Evolutionary conservation across 805 yeast species (phyloP).

Genomic region (Wickerhamomyces bisporus): DNA sequence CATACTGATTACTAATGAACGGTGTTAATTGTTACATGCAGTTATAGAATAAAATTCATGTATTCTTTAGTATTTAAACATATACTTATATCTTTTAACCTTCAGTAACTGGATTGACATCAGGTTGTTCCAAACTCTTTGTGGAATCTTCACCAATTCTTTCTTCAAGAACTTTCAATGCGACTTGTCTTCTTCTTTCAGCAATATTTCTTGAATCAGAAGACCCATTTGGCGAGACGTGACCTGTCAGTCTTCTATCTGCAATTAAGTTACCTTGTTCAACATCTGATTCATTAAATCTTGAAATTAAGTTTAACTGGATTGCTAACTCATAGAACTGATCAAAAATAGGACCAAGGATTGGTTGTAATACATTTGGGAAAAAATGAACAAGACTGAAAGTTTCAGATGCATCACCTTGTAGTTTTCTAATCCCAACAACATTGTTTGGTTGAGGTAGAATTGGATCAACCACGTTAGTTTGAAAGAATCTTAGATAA

Average conservation of each 20-base stretch:
- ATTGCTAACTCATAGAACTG: conserved; percentile 33
- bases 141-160: conserved; percentile 33
- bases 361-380: conserved; percentile 56
- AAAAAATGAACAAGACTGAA: conserved; percentile 80
- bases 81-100: no score
- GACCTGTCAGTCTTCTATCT: conserved; percentile 43
- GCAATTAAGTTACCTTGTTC: conserved; percentile 74
- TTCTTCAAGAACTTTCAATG: conserved; percentile 69
- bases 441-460: conserved; percentile 37
- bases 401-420: conserved; percentile 89
- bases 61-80: no score
- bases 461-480: conserved; percentile 47
- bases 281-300: conserved; percentile 63
- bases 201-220: conserved; percentile 48
- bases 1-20: no score
- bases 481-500: conserved; percentile 75
- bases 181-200: conserved; percentile 74
- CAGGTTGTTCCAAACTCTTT: no score
- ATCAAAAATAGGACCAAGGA: conserved; percentile 47
- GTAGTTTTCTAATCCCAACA: conserved; percentile 31
- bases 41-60: no score
- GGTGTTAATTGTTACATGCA: no score
- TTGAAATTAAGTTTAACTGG: conserved; percentile 44
- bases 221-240: conserved; percentile 5
- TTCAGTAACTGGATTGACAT: no score